A percentile compares a stretch with the other conserved stretches of the same genome.
Conservation (phyloP, 192 early-diverging fungal species). For the Dissophora globulifera region DNA sequence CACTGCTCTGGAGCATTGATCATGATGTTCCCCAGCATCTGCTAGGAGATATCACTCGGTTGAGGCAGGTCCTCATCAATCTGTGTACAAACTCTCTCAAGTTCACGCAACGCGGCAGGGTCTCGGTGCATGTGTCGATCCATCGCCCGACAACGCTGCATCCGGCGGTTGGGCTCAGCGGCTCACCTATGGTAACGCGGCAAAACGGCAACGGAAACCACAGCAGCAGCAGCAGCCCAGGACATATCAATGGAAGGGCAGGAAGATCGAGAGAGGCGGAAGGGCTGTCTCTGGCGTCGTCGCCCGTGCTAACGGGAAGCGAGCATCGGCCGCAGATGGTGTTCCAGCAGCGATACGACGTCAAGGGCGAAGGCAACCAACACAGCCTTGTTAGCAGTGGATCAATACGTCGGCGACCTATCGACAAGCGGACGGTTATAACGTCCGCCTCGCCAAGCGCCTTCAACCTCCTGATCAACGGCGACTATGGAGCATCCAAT, state of each 20-base stretch:
- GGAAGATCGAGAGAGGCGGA: neutral
- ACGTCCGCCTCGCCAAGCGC: too few species aligned
- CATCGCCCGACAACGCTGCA: constrained; percentile 25
- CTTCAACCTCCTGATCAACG: too few species aligned
- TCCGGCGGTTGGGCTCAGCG: constrained; percentile 26
- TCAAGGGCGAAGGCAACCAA: constrained; percentile 15
- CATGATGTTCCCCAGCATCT: constrained; percentile 61
- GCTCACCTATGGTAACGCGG: constrained; percentile 19
- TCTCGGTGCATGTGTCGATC: constrained; percentile 46
- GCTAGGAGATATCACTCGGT: constrained; percentile 62
- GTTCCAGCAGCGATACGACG: constrained; percentile 49
- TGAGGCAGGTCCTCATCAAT: constrained; percentile 63
- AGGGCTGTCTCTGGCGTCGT: constrained; percentile 11
- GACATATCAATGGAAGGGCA: too few species aligned
- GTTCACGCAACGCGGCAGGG: constrained; percentile 45
- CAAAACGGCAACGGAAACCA: too few species aligned
- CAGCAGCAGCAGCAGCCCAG: too few species aligned
- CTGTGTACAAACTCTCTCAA: constrained; percentile 67
- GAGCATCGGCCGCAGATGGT: constrained; percentile 43
- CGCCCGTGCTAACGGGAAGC: constrained; percentile 35
- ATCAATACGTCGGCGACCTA: constrained; percentile 31
- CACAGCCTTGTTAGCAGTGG: neutral
- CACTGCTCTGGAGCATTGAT: constrained; percentile 63
- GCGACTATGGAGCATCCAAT: neutral
- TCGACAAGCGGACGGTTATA: constrained; percentile 23